These are phyloP conservation scores for Waltiozyma sp. DNA, from an alignment of 1,139 yeast genomes.

Conservation along the genomic window DNA sequence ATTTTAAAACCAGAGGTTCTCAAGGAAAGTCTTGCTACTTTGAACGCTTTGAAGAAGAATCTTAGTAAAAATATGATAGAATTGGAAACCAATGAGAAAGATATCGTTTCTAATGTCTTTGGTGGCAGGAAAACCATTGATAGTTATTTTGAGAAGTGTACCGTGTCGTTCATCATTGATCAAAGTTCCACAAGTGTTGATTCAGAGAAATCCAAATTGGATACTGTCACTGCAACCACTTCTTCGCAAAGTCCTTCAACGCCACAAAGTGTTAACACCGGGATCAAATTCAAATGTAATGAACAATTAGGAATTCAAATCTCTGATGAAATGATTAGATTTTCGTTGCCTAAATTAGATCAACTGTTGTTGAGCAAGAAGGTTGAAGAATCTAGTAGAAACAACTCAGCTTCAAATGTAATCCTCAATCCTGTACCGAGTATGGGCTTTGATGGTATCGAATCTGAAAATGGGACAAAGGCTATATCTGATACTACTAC, in stretches of 20 bases:
- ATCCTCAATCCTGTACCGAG: no score
- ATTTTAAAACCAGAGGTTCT: conserved; percentile 18
- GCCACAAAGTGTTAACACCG: background rate
- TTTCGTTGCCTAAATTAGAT: background rate
- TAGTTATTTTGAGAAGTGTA: conserved; percentile 18
- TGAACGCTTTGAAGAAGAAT: conserved; percentile 16
- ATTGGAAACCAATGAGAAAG: conserved; percentile 17
- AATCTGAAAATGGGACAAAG: no score
- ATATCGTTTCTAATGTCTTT: conserved; percentile 21
- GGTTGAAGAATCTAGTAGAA: background rate
- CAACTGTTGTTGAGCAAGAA: background rate
- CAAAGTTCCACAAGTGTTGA: conserved; percentile 1
- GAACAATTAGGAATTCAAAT: background rate
- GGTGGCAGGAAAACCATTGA: conserved; percentile 22
- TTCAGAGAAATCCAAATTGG: background rate
- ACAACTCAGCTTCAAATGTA: background rate
- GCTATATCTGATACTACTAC: no score
- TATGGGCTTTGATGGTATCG: no score
- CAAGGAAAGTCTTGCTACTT: conserved; percentile 19
- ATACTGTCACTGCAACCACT: background rate
- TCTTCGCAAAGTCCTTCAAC: background rate
- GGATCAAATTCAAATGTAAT: background rate
- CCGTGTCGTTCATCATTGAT: conserved; percentile 19
- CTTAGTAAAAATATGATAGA: conserved; percentile 15
- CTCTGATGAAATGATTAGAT: conserved; percentile 1